A percentile compares a stretch with the other conserved stretches of the same genome.
phyloP scores from a whole-genome alignment of 805 yeast species.

The Wickerhamiella australiensis region DNA sequence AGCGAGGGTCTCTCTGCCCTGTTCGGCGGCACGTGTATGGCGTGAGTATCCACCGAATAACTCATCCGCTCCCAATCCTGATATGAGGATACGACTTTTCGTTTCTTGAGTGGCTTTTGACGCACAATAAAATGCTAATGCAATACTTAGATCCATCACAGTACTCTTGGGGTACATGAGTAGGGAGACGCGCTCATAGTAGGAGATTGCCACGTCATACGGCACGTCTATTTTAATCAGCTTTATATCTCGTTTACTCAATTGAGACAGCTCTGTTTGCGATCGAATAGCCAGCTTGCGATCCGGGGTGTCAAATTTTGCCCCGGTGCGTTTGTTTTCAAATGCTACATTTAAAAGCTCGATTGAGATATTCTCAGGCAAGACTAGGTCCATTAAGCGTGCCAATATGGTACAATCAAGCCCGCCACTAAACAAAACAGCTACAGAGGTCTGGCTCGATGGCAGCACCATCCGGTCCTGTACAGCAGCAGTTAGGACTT shows the following conservation, averaged over 20 bases:
- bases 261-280: slow-evolving; percentile 38
- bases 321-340: slow-evolving; percentile 69
- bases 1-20: slow-evolving; percentile 36
- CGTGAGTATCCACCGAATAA: slow-evolving; percentile 91
- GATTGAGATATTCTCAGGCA: slow-evolving; percentile 28
- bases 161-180: slow-evolving; percentile 76
- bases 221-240: slow-evolving; percentile 63
- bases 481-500: slow-evolving; percentile 16
- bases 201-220: slow-evolving; percentile 48
- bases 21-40: slow-evolving; percentile 36
- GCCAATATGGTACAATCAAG: slow-evolving; percentile 82
- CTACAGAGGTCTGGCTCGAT: slow-evolving; percentile 28
- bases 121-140: slow-evolving; percentile 90
- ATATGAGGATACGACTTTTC: slow-evolving; percentile 56
- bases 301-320: slow-evolving; percentile 59
- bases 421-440: slow-evolving; percentile 85
- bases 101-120: slow-evolving; percentile 48
- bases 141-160: slow-evolving; percentile 92
- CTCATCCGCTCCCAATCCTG: slow-evolving; percentile 97
- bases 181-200: slow-evolving; percentile 41
- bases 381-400: slow-evolving; percentile 26
- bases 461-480: slow-evolving; percentile 14
- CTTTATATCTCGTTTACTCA: slow-evolving; percentile 31
- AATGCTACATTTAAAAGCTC: slow-evolving; percentile 90
- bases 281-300: slow-evolving; percentile 60